Evolutionary conservation across 2,329 filamentous ascomycete species (phyloP).

Genomic region (Botryotinia convoluta): DNA sequence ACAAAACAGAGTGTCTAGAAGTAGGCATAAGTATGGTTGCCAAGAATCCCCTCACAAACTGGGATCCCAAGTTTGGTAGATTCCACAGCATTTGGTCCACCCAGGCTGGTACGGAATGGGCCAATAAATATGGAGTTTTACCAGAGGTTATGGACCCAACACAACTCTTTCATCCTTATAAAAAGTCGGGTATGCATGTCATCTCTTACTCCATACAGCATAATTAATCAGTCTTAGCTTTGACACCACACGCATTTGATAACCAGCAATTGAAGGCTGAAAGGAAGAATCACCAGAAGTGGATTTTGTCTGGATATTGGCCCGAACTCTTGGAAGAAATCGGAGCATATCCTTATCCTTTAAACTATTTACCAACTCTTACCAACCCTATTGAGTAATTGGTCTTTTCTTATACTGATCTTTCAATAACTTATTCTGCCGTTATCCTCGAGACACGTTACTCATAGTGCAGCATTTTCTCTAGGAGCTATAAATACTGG

Average conservation of each 20-base stretch:
- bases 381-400: not conserved
- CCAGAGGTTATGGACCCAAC: not conserved
- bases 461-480: no score
- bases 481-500: not conserved
- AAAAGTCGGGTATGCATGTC: not conserved
- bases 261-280: not conserved
- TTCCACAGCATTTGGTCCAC: slow-evolving; percentile 13
- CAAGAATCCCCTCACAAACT: not conserved
- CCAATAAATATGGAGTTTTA: slow-evolving; percentile 3
- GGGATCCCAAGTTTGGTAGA: slow-evolving; percentile 1
- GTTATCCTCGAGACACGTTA: not conserved
- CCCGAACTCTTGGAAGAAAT: slow-evolving; percentile 3
- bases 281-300: slow-evolving; percentile 7
- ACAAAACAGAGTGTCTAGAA: not conserved
- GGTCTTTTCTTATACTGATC: not conserved
- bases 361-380: not conserved
- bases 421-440: not conserved
- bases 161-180: not conserved
- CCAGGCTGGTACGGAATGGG: not conserved
- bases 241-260: not conserved
- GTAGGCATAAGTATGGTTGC: not conserved
- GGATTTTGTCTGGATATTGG: slow-evolving; percentile 11
- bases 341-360: not conserved
- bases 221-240: not conserved
- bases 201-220: not conserved